Evolutionary conservation across 176 grass and related monocot genomes (phyloP), one percentile per base, ranked within the genome.

Genomic region (Oryza glumipatula): DNA sequence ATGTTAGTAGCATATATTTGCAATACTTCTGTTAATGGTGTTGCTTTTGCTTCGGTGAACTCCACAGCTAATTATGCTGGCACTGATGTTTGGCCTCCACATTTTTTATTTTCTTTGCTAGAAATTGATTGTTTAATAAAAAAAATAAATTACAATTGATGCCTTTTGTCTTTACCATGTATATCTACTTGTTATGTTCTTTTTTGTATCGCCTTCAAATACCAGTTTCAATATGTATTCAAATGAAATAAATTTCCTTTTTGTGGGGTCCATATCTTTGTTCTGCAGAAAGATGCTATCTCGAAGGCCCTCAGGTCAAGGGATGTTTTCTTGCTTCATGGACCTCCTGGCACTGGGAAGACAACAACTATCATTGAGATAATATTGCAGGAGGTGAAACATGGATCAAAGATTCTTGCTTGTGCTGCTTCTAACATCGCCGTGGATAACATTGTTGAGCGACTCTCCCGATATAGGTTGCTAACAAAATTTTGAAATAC

Each of bases 391-490:
- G 93, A 95, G 91, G 88, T 98, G 58, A 98, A 98, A 77, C 85
- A 83, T 78, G 96, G 96, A 68, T 92, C 91, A n/a, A 98, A 98
- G 74, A 84, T 98, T 81, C 96, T 98, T 92, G 93, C 96, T 61
- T 98, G 96, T 65, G 93, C 96, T 85, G 96, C 96, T 90, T 98
- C 96, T n/a, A 98, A 98, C 82, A 98, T 98, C 36, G 96, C 96
- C 47, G 96, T 95, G 28, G 96, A 98, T 88, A 98, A 98, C 79
- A 98, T 98, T 17, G 96, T 98, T 85, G 96, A 98, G 76, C 93
- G 96, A 63, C 96, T 98, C 70, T 91, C 90, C 54, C 84, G 80
- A 86, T 98, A 90, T 67, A 98, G 91, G 96, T 98, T 87, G 72
- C 49, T 76, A 76, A 76, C 35, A 32, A 79, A 24, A 49, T 28